Conservation (phyloP, 768 basidiomycete species). For the Tephrocybe sp. region DNA sequence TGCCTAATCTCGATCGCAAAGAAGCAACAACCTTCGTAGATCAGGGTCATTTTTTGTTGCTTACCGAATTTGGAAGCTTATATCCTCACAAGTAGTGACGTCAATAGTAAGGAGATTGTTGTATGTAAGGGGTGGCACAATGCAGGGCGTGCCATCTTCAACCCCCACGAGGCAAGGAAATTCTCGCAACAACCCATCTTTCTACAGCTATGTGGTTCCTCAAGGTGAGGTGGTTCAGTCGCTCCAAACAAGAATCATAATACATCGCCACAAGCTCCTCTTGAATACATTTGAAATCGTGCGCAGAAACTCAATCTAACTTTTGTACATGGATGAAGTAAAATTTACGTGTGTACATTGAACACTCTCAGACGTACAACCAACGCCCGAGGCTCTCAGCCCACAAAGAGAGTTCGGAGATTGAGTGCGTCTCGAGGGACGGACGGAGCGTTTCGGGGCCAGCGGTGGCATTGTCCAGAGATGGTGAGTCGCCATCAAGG, state of each 20-base stretch:
- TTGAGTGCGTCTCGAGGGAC: slow-evolving; percentile 41
- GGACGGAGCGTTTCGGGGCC: slow-evolving; percentile 33
- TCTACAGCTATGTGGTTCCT: too few relatives aligned
- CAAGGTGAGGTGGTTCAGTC: too few relatives aligned
- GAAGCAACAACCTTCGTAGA: slow-evolving; percentile 21
- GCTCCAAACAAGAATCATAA: background rate
- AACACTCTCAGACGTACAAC: slow-evolving; percentile 50
- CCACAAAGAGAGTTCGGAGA: slow-evolving; percentile 50
- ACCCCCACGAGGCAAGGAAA: slow-evolving; percentile 6
- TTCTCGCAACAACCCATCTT: background rate
- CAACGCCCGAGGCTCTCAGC: slow-evolving; percentile 52
- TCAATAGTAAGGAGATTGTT: slow-evolving; percentile 12
- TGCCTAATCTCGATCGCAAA: slow-evolving; percentile 20
- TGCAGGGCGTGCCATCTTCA: background rate
- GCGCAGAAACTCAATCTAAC: background rate
- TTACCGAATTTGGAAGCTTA: slow-evolving; percentile 11
- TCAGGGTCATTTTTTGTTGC: slow-evolving; percentile 17
- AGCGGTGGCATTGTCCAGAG: slow-evolving; percentile 18
- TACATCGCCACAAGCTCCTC: slow-evolving; percentile 3
- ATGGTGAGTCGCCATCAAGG: slow-evolving; percentile 23
- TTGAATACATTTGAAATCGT: slow-evolving; percentile 4
- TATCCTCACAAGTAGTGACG: slow-evolving; percentile 13
- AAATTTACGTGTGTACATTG: slow-evolving; percentile 6
- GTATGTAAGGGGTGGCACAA: background rate
- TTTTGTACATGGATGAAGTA: background rate